Evolutionary conservation across 2,329 filamentous ascomycete species (phyloP).

Genomic region (Talaromyces albobiverticillius): DNA sequence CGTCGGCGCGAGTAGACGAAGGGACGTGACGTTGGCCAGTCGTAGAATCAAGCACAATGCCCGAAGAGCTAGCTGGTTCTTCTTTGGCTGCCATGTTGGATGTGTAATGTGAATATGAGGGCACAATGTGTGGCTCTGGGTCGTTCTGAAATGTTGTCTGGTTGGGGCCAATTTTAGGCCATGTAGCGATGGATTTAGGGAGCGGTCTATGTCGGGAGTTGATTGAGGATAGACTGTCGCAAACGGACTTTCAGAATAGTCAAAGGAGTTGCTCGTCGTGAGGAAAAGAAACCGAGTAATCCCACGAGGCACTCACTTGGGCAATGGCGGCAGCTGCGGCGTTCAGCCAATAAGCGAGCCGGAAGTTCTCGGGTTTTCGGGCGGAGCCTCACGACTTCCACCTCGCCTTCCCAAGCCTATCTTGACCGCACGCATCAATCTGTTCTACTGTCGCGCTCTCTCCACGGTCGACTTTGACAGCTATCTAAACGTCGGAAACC

Average conservation of each 20-base stretch:
- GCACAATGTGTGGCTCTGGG: not conserved
- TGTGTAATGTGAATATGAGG: not conserved
- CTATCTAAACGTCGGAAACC: constrained; percentile 27
- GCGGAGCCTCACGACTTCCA: constrained; percentile 15
- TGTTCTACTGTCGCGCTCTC: constrained; percentile 9
- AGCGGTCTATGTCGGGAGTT: too few species aligned
- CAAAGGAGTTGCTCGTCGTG: not conserved
- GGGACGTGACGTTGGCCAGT: constrained; percentile 88
- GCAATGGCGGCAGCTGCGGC: not conserved
- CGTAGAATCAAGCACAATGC: constrained; percentile 71
- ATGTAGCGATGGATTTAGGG: not conserved
- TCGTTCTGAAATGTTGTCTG: too few species aligned
- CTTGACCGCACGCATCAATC: constrained; percentile 16
- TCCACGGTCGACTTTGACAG: constrained; percentile 8
- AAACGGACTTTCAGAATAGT: too few species aligned
- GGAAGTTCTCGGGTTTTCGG: constrained; percentile 33
- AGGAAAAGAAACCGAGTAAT: not conserved
- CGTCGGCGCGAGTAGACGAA: constrained; percentile 79
- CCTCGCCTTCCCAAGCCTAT: constrained; percentile 25
- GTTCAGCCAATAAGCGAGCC: constrained; percentile 35
- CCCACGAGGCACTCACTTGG: not conserved
- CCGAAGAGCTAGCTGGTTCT: constrained; percentile 43
- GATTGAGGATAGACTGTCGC: too few species aligned
- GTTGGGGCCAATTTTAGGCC: not conserved
- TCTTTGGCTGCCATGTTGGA: constrained; percentile 50